Conservation (phyloP, 495 filamentous ascomycete genomes). For the Endocarpon pusillum region DNA sequence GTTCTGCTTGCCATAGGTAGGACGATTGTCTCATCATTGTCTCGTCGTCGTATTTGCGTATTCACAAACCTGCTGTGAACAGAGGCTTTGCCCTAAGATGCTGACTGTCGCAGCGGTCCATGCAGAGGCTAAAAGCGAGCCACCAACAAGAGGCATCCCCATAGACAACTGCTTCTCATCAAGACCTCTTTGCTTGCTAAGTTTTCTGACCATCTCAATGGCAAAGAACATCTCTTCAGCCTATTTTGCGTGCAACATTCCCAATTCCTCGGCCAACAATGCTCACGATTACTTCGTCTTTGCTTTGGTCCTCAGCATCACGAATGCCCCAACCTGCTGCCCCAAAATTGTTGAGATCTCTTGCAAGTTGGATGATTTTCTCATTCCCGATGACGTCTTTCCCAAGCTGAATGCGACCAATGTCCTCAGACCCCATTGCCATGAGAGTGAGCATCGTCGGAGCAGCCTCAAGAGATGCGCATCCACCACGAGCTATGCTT, state of each 20-base stretch:
- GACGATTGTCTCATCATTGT: no score
- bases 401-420: slow-evolving; percentile 41
- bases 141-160: no score
- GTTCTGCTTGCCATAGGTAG: no score
- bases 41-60: no score
- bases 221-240: slow-evolving; percentile 28
- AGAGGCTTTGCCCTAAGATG: no score
- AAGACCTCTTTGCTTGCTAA: no score
- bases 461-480: slow-evolving; percentile 50
- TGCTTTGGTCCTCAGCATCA: slow-evolving; percentile 49
- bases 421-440: slow-evolving; percentile 81
- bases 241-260: slow-evolving; percentile 87
- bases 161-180: no score
- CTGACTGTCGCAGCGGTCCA: no score
- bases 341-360: slow-evolving; percentile 74
- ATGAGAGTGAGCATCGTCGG: slow-evolving; percentile 68
- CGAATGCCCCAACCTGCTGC: slow-evolving; percentile 75
- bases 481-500: slow-evolving; percentile 63
- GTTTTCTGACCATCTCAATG: no score
- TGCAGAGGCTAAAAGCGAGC: no score
- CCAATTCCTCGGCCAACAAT: slow-evolving; percentile 89
- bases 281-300: slow-evolving; percentile 63
- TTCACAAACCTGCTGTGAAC: no score
- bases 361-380: slow-evolving; percentile 55
- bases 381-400: slow-evolving; percentile 67